Percentiles rank a stretch among this genome's conserved stretches.
Conservation (phyloP, 495 filamentous ascomycete genomes). For the Tuber brumale region DNA sequence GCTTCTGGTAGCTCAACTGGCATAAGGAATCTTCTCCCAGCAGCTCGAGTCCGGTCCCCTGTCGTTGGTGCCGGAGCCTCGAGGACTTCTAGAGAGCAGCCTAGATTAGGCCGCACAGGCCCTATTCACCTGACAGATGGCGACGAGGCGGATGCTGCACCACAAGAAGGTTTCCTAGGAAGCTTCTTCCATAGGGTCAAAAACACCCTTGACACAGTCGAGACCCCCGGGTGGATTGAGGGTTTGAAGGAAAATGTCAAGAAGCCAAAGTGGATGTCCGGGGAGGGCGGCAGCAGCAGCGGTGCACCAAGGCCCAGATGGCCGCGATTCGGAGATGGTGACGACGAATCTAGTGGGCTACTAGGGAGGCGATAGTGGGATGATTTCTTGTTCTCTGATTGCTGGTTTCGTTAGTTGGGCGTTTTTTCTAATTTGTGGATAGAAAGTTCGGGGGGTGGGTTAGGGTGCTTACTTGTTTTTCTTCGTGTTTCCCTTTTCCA, state of each 20-base stretch:
- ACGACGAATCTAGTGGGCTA: neutral
- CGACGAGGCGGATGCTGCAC: conserved; percentile 52
- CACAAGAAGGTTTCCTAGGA: conserved; percentile 75
- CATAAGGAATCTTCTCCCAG: conserved; percentile 9
- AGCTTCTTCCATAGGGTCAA: conserved; percentile 75
- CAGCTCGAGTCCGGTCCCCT: conserved; percentile 45
- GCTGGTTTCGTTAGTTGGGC: neutral
- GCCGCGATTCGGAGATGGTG: neutral
- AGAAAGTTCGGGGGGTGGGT: neutral
- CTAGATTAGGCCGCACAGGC: conserved; percentile 43
- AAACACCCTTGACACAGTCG: conserved; percentile 84
- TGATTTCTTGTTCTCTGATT: neutral
- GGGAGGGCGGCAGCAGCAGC: conserved; percentile 45
- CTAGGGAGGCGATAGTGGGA: neutral
- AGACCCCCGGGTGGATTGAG: conserved; percentile 72
- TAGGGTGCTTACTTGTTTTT: conserved; percentile 6
- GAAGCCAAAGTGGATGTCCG: conserved; percentile 79
- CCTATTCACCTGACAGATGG: conserved; percentile 35
- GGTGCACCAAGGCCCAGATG: neutral
- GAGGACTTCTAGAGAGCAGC: conserved; percentile 25
- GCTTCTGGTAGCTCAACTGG: conserved; percentile 18
- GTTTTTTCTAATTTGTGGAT: neutral
- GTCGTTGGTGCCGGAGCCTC: conserved; percentile 44
- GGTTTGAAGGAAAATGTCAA: conserved; percentile 57
- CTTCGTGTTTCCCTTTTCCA: neutral